A percentile compares a stretch with the other conserved stretches of the same genome.
Conservation (phyloP, 2,329 filamentous ascomycete species). For the Ceratocystis alfenasii region DNA sequence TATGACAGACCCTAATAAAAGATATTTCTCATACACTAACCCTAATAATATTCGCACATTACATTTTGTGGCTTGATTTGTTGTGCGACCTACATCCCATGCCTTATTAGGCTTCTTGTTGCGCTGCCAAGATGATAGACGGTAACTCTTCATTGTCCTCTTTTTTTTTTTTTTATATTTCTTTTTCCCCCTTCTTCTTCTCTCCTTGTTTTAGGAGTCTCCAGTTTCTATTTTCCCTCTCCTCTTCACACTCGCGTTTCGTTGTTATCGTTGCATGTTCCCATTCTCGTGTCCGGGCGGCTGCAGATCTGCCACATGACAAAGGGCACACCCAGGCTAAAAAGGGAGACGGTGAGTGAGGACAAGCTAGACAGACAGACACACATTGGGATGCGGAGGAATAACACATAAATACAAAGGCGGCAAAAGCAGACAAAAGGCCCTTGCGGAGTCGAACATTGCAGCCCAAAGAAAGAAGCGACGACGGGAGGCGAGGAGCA, state of each 20-base stretch:
- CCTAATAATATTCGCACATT: neutral
- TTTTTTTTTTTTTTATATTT: neutral
- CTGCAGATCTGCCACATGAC: constrained; percentile 7
- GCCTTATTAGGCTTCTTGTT: too few species aligned
- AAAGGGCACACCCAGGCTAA: neutral
- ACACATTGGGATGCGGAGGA: neutral
- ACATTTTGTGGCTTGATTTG: neutral
- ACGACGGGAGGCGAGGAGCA: constrained; percentile 11
- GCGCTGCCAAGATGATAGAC: neutral
- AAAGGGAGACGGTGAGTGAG: neutral
- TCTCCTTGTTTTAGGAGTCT: neutral
- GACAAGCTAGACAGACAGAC: neutral
- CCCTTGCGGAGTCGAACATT: neutral
- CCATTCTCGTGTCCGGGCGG: constrained; percentile 12
- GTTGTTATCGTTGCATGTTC: neutral
- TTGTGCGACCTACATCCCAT: neutral
- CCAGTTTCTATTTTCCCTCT: neutral
- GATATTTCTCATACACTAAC: neutral
- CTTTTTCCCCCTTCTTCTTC: neutral
- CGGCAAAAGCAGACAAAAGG: constrained; percentile 8
- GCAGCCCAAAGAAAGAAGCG: constrained; percentile 10
- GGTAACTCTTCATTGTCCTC: neutral
- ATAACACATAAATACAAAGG: constrained; percentile 15
- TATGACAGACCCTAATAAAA: neutral
- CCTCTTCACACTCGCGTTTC: neutral